phyloP scores from a whole-genome alignment of 1,284 basidiomycete genomes.

The Blastosporella zonata region DNA sequence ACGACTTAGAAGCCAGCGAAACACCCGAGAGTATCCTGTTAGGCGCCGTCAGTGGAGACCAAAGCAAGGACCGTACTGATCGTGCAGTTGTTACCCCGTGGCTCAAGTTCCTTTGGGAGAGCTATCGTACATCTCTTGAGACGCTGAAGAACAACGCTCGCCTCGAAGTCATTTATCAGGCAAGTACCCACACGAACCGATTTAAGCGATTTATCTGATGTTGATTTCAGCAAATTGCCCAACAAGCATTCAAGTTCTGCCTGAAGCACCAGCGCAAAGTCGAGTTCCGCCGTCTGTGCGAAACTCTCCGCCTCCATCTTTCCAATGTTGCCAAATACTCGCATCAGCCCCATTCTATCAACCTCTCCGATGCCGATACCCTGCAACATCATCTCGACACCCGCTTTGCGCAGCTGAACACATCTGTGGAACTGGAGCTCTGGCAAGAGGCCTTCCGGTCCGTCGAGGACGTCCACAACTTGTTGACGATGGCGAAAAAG shows the following conservation, averaged over 20 bases:
- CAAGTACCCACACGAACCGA: slow-evolving; percentile 31
- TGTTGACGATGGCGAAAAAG: slow-evolving; percentile 92
- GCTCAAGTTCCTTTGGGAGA: slow-evolving; percentile 99
- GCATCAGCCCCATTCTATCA: slow-evolving; percentile 96
- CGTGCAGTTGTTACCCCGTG: slow-evolving; percentile 94
- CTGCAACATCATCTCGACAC: slow-evolving; percentile 98
- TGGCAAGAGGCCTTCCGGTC: slow-evolving; percentile 99
- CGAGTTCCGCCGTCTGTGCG: slow-evolving; percentile 96
- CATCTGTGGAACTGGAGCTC: slow-evolving; percentile 97
- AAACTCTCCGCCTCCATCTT: slow-evolving; percentile 94
- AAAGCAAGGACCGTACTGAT: slow-evolving; percentile 95
- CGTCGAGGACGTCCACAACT: slow-evolving; percentile 97
- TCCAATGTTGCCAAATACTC: slow-evolving; percentile 95
- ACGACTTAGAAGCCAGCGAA: slow-evolving; percentile 88
- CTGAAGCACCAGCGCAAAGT: slow-evolving; percentile 92
- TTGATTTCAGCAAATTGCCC: slow-evolving; percentile 78
- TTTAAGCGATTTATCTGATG: slow-evolving; percentile 9
- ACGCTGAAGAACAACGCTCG: slow-evolving; percentile 97
- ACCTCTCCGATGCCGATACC: slow-evolving; percentile 94
- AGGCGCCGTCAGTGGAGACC: slow-evolving; percentile 86
- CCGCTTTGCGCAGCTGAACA: slow-evolving; percentile 95
- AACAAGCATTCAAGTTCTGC: slow-evolving; percentile 98
- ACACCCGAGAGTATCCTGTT: slow-evolving; percentile 90
- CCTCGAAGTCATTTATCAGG: slow-evolving; percentile 94
- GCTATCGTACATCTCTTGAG: slow-evolving; percentile 94